phyloP scores from a whole-genome alignment of 2,329 filamentous ascomycete species.

The Aspergillus floridensis region DNA sequence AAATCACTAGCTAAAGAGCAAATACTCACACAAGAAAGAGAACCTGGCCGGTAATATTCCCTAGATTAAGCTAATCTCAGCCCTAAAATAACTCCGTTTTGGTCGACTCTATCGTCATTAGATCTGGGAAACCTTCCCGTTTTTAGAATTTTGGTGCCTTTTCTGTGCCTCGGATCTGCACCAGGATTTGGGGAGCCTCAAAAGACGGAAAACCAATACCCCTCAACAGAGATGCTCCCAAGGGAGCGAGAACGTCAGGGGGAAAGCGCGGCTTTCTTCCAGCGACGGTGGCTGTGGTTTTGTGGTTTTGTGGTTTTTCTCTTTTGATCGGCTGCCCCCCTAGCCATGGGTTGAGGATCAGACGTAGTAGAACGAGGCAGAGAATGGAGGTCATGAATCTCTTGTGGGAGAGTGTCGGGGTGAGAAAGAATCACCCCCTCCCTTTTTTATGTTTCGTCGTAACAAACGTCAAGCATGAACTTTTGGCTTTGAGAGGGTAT shows the following conservation, averaged over 20 bases:
- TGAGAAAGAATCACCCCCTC: neutral
- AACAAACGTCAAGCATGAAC: conserved; percentile 6
- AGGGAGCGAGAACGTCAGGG: neutral
- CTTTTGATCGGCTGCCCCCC: conserved; percentile 28
- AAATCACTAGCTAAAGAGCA: neutral
- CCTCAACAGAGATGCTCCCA: neutral
- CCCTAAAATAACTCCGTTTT: neutral
- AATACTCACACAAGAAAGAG: neutral
- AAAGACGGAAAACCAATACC: neutral
- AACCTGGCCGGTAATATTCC: neutral
- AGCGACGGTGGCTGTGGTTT: conserved; percentile 3
- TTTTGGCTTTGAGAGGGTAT: neutral
- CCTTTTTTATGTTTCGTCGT: conserved; percentile 5
- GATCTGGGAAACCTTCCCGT: neutral
- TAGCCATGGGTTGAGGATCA: neutral
- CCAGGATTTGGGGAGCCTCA: neutral
- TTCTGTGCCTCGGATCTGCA: neutral
- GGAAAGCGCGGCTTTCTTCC: neutral
- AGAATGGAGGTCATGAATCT: conserved; percentile 2
- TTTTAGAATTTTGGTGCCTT: neutral
- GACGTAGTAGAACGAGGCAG: neutral
- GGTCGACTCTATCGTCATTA: neutral
- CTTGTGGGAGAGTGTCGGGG: neutral
- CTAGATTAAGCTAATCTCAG: neutral
- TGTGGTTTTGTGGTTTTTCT: conserved; percentile 15